A percentile compares a stretch with the other conserved stretches of the same genome.
Evolutionary conservation across 192 early-diverging fungal genomes (phyloP).

Genomic region (Chytriomyces confervae): DNA sequence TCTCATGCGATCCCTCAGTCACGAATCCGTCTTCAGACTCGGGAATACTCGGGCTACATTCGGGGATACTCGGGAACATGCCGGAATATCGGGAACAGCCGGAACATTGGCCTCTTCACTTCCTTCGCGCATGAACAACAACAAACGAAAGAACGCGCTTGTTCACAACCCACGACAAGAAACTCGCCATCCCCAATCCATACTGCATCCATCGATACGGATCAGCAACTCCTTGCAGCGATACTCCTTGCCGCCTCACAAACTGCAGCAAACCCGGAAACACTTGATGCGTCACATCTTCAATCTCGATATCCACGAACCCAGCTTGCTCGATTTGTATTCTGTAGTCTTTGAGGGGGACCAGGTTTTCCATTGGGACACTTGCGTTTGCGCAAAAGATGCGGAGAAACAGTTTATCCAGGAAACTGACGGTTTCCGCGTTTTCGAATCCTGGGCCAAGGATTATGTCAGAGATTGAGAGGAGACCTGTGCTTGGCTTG

Average conservation of each 20-base stretch:
- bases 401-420: conserved; percentile 12
- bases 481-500: conserved; percentile 2
- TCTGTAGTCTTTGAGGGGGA: conserved; percentile 23
- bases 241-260: neutral
- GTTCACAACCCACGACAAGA: neutral
- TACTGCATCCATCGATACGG: conserved; percentile 7
- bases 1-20: too few species aligned
- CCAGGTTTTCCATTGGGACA: conserved; percentile 42
- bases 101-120: neutral
- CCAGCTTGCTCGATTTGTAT: conserved; percentile 4
- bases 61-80: too few species aligned
- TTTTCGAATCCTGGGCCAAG: conserved; percentile 19
- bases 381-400: conserved; percentile 27
- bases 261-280: conserved; percentile 46
- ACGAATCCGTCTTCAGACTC: too few species aligned
- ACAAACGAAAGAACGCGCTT: conserved; percentile 14
- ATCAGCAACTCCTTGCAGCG: neutral
- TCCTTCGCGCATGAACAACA: conserved; percentile 8
- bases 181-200: conserved; percentile 3
- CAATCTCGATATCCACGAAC: conserved; percentile 37
- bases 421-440: neutral
- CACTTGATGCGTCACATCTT: conserved; percentile 44
- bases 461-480: conserved; percentile 42
- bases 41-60: too few species aligned
- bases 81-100: too few species aligned